Evolutionary conservation across 2,329 filamentous ascomycete species (phyloP).

Genomic region (Neonectria hederae): DNA sequence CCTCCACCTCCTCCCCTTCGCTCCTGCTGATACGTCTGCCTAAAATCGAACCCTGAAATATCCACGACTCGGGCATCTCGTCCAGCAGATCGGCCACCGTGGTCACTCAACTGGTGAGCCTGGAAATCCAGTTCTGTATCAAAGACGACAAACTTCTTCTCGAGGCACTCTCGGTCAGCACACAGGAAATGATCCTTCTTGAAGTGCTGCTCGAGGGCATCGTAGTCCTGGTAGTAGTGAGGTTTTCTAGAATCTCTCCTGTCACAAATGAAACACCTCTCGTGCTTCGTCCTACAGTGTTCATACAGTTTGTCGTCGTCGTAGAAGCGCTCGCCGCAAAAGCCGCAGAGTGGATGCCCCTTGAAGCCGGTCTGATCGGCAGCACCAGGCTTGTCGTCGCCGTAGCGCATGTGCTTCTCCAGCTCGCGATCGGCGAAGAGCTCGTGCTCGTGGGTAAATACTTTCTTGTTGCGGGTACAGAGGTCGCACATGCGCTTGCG

Average conservation of each 20-base stretch:
- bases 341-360: constrained; percentile 92
- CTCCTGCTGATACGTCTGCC: constrained; percentile 75
- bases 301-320: constrained; percentile 94
- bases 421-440: constrained; percentile 85
- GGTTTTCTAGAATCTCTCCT: constrained; percentile 74
- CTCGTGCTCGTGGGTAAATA: constrained; percentile 97
- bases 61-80: constrained; percentile 87
- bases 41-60: constrained; percentile 84
- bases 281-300: constrained; percentile 93
- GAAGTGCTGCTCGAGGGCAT: constrained; percentile 87
- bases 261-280: constrained; percentile 95
- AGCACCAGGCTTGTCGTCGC: constrained; percentile 90
- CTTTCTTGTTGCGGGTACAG: constrained; percentile 93
- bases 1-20: constrained; percentile 53
- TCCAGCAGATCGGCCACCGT: constrained; percentile 85
- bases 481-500: constrained; percentile 91
- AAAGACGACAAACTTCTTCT: constrained; percentile 98
- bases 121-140: constrained; percentile 94
- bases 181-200: constrained; percentile 88
- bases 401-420: constrained; percentile 86
- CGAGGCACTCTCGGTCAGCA: constrained; percentile 83
- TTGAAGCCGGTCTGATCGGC: constrained; percentile 95
- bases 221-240: constrained; percentile 92
- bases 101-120: constrained; percentile 86
- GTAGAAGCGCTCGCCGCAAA: constrained; percentile 92